Conservation (phyloP, 2,329 filamentous ascomycete species). For the Ophiostoma populinum region DNA sequence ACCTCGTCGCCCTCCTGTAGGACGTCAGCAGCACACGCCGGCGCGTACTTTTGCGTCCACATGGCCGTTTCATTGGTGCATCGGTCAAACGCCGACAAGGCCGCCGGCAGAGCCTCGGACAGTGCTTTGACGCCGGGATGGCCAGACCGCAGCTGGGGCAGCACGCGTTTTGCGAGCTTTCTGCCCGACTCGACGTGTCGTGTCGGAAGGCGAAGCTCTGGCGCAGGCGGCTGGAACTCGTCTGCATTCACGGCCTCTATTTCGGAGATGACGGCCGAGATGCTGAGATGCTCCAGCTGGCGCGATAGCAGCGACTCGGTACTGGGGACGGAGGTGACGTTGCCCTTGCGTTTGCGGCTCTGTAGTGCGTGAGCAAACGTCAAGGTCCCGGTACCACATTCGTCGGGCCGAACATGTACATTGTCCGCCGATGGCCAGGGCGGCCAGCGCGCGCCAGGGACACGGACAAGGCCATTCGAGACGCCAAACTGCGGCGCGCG, state of each 20-base stretch:
- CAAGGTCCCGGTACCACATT: background rate
- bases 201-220: slow-evolving; percentile 34
- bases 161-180: slow-evolving; percentile 32
- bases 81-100: slow-evolving; percentile 63
- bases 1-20: slow-evolving; percentile 60
- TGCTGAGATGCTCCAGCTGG: slow-evolving; percentile 22
- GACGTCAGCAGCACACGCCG: slow-evolving; percentile 48
- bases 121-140: slow-evolving; percentile 18
- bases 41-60: slow-evolving; percentile 81
- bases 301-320: slow-evolving; percentile 26
- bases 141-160: slow-evolving; percentile 25
- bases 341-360: slow-evolving; percentile 32
- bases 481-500: slow-evolving; percentile 25
- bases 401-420: slow-evolving; percentile 31
- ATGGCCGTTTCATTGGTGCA: slow-evolving; percentile 53
- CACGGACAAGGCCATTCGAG: slow-evolving; percentile 31
- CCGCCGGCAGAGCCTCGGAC: slow-evolving; percentile 39
- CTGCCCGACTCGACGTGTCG: slow-evolving; percentile 41
- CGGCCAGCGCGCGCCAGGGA: slow-evolving; percentile 48
- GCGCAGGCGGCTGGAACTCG: slow-evolving; percentile 26
- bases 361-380: background rate
- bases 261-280: slow-evolving; percentile 19
- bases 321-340: slow-evolving; percentile 21
- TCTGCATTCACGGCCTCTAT: slow-evolving; percentile 20
- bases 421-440: slow-evolving; percentile 55